Conservation (phyloP, 2,329 filamentous ascomycete genomes). For the Plenodomus lindquistii region DNA sequence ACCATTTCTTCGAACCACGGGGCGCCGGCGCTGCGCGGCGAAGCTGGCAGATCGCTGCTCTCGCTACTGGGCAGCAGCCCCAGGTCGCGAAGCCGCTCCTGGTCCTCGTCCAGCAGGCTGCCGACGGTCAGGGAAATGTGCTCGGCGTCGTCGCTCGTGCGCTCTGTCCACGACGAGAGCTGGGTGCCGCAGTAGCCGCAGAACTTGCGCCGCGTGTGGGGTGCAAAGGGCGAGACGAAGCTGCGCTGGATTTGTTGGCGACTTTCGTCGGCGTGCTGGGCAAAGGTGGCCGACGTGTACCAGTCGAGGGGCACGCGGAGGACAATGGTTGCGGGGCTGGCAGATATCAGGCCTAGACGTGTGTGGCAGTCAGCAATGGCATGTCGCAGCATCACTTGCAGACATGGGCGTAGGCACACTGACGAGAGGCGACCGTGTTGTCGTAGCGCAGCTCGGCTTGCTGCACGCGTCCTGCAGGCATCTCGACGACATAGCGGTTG, state of each 20-base stretch:
- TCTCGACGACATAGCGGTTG: conserved; percentile 76
- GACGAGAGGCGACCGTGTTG: conserved; percentile 71
- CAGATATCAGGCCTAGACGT: conserved; percentile 67
- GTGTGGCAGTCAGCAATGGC: conserved; percentile 9
- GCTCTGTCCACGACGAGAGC: conserved; percentile 80
- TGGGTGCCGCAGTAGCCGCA: conserved; percentile 92
- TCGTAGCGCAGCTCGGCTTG: conserved; percentile 69
- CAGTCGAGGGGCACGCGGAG: conserved; percentile 79
- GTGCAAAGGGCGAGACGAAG: conserved; percentile 48
- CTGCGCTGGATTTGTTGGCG: conserved; percentile 51
- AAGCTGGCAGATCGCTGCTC: conserved; percentile 23
- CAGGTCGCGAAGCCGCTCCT: conserved; percentile 73
- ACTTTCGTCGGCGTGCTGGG: conserved; percentile 76
- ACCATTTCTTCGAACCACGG: conserved; percentile 88
- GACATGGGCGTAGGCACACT: too few relatives aligned
- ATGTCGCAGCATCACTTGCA: too few relatives aligned
- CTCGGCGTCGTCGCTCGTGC: conserved; percentile 69
- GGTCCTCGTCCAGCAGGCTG: conserved; percentile 71
- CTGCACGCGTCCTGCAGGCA: conserved; percentile 66
- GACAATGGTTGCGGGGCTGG: conserved; percentile 76
- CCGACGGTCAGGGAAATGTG: conserved; percentile 83
- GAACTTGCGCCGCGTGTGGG: conserved; percentile 72
- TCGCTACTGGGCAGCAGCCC: conserved; percentile 64
- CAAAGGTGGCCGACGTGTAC: conserved; percentile 76
- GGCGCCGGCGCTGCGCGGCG: conserved; percentile 57